These are phyloP conservation scores for Begonia masoniana DNA, from an alignment of 306 rosid species.

Conservation along the genomic window DNA sequence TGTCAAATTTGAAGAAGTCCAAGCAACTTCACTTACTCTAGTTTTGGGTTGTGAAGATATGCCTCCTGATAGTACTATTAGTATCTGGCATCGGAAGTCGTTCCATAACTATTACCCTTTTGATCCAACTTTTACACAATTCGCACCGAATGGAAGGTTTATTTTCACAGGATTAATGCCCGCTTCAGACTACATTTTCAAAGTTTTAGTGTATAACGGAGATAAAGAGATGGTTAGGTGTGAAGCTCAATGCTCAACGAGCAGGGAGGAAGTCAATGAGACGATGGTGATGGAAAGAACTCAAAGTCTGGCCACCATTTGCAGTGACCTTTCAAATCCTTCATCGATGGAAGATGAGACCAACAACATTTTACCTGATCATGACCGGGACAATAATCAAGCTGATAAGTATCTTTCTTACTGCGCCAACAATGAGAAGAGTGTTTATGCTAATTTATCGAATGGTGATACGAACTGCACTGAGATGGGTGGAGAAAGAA, in stretches of 20 bases:
- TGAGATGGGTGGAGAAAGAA: constrained; percentile 24
- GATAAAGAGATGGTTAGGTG: constrained; percentile 23
- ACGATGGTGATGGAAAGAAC: constrained; percentile 55
- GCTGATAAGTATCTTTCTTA: constrained; percentile 35
- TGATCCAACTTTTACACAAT: constrained; percentile 43
- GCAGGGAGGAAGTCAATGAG: constrained; percentile 38
- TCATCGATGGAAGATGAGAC: constrained; percentile 95
- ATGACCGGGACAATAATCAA: constrained; percentile 42
- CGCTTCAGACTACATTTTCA: constrained; percentile 64
- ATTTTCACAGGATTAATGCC: constrained; percentile 42
- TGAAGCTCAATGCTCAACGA: constrained; percentile 51
- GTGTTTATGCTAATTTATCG: constrained; percentile 32
- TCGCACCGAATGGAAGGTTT: constrained; percentile 44
- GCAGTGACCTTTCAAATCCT: constrained; percentile 90
- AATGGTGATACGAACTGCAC: constrained; percentile 35
- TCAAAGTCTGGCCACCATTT: constrained; percentile 85
- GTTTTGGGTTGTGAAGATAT: constrained; percentile 41
- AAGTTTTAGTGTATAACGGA: constrained; percentile 30
- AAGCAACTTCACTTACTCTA: constrained; percentile 54
- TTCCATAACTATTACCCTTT: constrained; percentile 37
- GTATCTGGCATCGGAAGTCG: constrained; percentile 66
- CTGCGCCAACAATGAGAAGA: constrained; percentile 35
- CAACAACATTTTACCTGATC: constrained; percentile 46
- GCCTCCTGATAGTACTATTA: constrained; percentile 21
- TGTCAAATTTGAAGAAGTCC: constrained; percentile 69